A percentile compares a stretch with the other conserved stretches of the same genome.
phyloP scores from a whole-genome alignment of 345 rosid genomes.

The Cardamine resedifolia region DNA sequence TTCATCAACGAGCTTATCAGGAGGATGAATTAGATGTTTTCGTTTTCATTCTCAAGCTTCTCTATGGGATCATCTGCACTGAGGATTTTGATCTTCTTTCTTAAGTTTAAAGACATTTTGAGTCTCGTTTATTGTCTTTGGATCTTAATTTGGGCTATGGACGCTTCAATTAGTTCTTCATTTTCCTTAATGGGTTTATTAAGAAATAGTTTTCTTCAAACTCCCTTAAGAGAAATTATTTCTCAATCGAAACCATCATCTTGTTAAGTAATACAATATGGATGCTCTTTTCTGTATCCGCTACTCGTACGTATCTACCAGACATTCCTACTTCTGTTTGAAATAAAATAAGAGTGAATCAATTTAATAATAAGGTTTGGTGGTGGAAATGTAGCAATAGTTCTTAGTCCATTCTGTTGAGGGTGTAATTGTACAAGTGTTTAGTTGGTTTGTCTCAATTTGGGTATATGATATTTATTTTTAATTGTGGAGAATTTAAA shows the following conservation, averaged over 20 bases:
- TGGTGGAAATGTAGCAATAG: no score
- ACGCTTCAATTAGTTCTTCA: background rate
- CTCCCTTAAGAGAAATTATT: background rate
- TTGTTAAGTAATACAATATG: background rate
- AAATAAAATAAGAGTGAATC: no score
- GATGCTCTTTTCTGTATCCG: no score
- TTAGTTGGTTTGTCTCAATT: no score
- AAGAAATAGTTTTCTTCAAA: background rate
- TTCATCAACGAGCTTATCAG: slow-evolving; percentile 83
- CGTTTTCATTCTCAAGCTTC: background rate
- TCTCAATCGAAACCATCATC: background rate
- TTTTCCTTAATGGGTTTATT: background rate
- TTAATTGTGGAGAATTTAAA: no score
- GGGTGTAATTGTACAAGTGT: no score
- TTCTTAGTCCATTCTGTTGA: no score
- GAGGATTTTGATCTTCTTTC: slow-evolving; percentile 28
- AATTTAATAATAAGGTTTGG: no score
- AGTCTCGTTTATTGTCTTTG: background rate
- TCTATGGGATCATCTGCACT: no score
- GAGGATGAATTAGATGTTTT: slow-evolving; percentile 73
- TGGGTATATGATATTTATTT: no score
- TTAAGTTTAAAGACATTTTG: slow-evolving; percentile 20
- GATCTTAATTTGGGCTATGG: background rate
- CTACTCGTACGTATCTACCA: no score
- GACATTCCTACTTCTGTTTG: no score